phyloP scores from a whole-genome alignment of 2,329 filamentous ascomycete genomes.

The Neopestalotiopsis sp. region DNA sequence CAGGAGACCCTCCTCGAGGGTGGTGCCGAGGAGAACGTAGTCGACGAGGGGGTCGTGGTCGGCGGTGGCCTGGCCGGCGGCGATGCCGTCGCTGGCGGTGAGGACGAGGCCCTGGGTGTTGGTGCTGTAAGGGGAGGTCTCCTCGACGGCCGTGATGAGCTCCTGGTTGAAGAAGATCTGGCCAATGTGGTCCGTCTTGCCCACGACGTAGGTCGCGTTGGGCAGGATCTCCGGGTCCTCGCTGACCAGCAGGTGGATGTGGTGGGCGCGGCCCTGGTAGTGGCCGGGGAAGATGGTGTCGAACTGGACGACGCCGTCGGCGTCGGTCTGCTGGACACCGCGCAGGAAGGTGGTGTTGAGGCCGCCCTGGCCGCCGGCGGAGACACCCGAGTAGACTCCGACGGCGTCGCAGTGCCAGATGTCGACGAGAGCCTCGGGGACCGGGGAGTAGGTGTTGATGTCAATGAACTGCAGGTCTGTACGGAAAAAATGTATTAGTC shows the following conservation, averaged over 20 bases:
- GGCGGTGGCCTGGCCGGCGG: slow-evolving; percentile 50
- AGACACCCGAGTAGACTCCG: slow-evolving; percentile 42
- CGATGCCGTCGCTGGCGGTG: slow-evolving; percentile 56
- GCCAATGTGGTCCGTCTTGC: slow-evolving; percentile 60
- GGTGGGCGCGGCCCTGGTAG: slow-evolving; percentile 43
- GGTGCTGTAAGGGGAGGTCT: slow-evolving; percentile 45
- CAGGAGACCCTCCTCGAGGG: slow-evolving; percentile 51
- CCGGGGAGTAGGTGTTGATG: slow-evolving; percentile 38
- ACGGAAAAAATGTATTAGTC: not conserved
- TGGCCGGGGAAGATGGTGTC: slow-evolving; percentile 51
- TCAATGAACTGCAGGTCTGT: slow-evolving; percentile 44
- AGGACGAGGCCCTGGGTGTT: slow-evolving; percentile 48
- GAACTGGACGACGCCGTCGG: slow-evolving; percentile 52
- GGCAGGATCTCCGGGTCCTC: slow-evolving; percentile 38
- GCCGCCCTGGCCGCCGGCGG: slow-evolving; percentile 33
- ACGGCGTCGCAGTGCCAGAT: slow-evolving; percentile 45
- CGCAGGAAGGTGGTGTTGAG: slow-evolving; percentile 50
- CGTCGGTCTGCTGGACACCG: slow-evolving; percentile 51
- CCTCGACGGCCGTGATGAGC: slow-evolving; percentile 53
- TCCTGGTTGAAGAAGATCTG: slow-evolving; percentile 65
- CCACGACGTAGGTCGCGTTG: slow-evolving; percentile 53
- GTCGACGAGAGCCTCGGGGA: slow-evolving; percentile 41
- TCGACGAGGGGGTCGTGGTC: slow-evolving; percentile 60
- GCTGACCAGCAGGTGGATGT: slow-evolving; percentile 44
- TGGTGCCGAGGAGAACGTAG: slow-evolving; percentile 60